Base-by-base conservation (phyloP, 495 filamentous ascomycete genomes). In the Aspergillus diversus region DNA sequence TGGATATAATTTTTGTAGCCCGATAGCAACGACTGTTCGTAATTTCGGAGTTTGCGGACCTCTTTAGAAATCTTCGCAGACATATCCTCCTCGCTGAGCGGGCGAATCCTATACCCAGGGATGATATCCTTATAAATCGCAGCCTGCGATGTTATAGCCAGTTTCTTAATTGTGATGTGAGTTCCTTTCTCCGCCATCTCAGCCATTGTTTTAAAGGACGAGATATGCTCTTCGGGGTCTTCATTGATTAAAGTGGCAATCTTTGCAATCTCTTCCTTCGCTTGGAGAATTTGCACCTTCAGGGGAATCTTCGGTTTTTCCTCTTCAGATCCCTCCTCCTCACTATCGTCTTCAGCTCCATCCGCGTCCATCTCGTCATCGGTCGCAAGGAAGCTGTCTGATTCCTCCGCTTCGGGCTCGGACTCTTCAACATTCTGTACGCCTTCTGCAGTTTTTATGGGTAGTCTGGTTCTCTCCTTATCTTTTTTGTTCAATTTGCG, bases 61-160 rank as follows among this genome's bases (percentile, higher is more conserved):
- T 98, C 95, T 72, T 97, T 97, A 5, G 93, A 96, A 5, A 98
- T 71, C 75, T 95, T 97, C 39, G 85, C 87, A 31, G 81, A 81
- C 68, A 85, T 82, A 61, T 90, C 86, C 17, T 90, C 88, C 47
- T 93, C 91, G 3, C 81, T 81, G 6, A 90, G 75, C 17, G 93
- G 92, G 17, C 95, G 89, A 74, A 98, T 98, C 39, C 95, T 84
- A 67, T 98, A 99, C 7, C 94, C 95, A 0, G 95, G 95, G 51
- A 99, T 97, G 47, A 97, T 83, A 78, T 98, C 93, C 72, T 93
- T 96, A 76, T 92, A 99, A n/a, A 97, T 84, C 7, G 93, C 87
- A 70, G 93, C 81, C 74, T 97, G 93, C 17, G 93, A 89, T 15
- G 87, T 91, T 32, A 99, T 74, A 27, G 89, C 90, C 55, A 99